Percentiles rank a stretch among this genome's conserved stretches.
Evolutionary conservation across 2,329 filamentous ascomycete species (phyloP).

Genomic region (Botryotinia convoluta): DNA sequence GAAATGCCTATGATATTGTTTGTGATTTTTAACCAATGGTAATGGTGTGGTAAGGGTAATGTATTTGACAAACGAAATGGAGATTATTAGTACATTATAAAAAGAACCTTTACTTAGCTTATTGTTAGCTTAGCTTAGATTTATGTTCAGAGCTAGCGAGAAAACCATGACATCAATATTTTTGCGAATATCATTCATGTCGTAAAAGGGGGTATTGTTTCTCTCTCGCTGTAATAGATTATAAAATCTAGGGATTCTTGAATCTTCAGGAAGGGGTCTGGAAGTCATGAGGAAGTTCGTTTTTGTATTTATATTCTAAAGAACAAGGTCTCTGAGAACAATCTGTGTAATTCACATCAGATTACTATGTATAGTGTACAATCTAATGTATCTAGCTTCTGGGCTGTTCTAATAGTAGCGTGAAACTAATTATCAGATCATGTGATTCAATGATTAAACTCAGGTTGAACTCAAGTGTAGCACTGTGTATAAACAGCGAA

Average conservation of each 20-base stretch:
- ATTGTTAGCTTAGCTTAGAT: background rate
- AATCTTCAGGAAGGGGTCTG: background rate
- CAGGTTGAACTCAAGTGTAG: background rate
- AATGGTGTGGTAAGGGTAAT: background rate
- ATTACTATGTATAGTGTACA: too few species aligned
- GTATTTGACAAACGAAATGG: background rate
- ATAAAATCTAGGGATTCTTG: background rate
- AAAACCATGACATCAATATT: background rate
- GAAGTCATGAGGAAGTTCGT: background rate
- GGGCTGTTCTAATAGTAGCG: background rate
- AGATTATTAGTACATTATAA: background rate
- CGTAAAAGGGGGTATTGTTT: background rate
- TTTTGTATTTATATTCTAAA: background rate
- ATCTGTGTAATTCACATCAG: background rate
- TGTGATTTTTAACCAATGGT: background rate
- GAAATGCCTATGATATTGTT: background rate
- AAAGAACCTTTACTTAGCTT: background rate
- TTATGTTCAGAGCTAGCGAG: background rate
- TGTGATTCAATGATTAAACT: background rate
- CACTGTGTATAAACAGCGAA: background rate
- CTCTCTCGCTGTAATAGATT: background rate
- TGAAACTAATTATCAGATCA: background rate
- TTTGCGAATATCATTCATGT: background rate
- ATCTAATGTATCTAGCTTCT: background rate
- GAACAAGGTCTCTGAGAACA: background rate